phyloP scores from a whole-genome alignment of 1,284 basidiomycete species.

The Ceratobasidium sp. region DNA sequence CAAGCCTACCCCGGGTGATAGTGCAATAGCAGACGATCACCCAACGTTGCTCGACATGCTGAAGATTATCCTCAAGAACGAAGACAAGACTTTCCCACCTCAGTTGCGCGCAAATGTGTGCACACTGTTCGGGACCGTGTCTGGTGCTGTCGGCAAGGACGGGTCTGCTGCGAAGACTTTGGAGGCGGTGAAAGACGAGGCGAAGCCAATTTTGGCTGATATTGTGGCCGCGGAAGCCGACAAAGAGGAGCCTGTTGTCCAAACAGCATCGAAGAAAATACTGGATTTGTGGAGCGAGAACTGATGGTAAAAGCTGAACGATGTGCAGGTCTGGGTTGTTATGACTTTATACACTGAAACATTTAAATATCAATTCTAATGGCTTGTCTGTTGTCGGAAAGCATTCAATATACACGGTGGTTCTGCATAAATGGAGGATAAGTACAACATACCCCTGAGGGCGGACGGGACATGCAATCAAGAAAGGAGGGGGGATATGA shows the following conservation, averaged over 20 bases:
- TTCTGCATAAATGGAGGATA: slow-evolving; percentile 32
- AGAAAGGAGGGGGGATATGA: slow-evolving; percentile 18
- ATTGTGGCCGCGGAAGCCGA: slow-evolving; percentile 40
- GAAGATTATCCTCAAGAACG: slow-evolving; percentile 67
- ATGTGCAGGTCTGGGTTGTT: neutral
- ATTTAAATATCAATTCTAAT: slow-evolving; percentile 33
- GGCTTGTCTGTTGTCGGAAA: slow-evolving; percentile 3
- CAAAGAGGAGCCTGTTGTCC: slow-evolving; percentile 43
- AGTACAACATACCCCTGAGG: slow-evolving; percentile 12
- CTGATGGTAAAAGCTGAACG: neutral
- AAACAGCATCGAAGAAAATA: slow-evolving; percentile 47
- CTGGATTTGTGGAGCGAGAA: slow-evolving; percentile 44
- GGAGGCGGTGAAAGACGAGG: slow-evolving; percentile 35
- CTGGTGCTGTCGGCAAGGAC: neutral
- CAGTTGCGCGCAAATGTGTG: slow-evolving; percentile 48
- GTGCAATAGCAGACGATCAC: slow-evolving; percentile 61
- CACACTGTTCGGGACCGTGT: slow-evolving; percentile 44
- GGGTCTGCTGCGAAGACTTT: slow-evolving; percentile 17
- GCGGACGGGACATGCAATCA: neutral
- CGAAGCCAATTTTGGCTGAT: slow-evolving; percentile 29
- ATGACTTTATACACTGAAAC: slow-evolving; percentile 26
- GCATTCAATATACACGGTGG: slow-evolving; percentile 22
- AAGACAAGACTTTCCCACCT: slow-evolving; percentile 48
- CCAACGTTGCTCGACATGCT: slow-evolving; percentile 75
- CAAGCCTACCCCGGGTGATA: slow-evolving; percentile 54